These are phyloP conservation scores for Zanthoxylum bungeanum DNA, from an alignment of 345 rosid genomes.

Conservation along the genomic window DNA sequence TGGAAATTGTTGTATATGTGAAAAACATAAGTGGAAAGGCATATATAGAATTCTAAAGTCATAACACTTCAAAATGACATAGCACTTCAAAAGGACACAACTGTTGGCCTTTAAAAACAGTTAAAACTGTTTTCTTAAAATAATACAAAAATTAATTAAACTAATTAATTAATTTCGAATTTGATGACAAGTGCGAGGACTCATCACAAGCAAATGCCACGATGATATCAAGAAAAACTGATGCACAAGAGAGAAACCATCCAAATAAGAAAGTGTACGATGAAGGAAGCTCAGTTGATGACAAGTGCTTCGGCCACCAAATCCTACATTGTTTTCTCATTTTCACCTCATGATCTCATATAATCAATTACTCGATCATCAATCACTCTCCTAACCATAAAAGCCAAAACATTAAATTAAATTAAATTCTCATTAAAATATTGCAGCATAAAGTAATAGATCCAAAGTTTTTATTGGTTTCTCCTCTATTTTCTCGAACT, in stretches of 20 bases:
- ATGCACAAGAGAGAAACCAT: conserved; percentile 57
- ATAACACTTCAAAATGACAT: too few relatives aligned
- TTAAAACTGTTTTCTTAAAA: too few relatives aligned
- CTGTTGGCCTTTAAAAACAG: too few relatives aligned
- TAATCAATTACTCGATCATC: neutral
- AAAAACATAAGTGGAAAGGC: too few relatives aligned
- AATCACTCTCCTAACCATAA: conserved; percentile 1
- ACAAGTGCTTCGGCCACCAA: conserved; percentile 47
- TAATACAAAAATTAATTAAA: too few relatives aligned
- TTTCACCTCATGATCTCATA: conserved; percentile 20
- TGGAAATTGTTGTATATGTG: too few relatives aligned
- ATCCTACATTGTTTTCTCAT: conserved; percentile 52
- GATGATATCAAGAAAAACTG: conserved; percentile 63
- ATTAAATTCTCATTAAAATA: neutral
- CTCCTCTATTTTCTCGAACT: neutral
- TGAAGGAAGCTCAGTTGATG: conserved; percentile 26
- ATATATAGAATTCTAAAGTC: too few relatives aligned
- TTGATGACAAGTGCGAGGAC: too few relatives aligned
- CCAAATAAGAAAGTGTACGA: conserved; percentile 50
- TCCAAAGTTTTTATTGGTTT: neutral
- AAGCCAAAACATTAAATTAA: neutral
- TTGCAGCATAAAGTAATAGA: neutral
- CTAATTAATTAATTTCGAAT: too few relatives aligned
- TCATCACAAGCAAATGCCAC: conserved; percentile 50
- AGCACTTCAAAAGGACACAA: too few relatives aligned